phyloP scores from a whole-genome alignment of 2,329 filamentous ascomycete genomes.

The Aspergillus quadricinctus region DNA sequence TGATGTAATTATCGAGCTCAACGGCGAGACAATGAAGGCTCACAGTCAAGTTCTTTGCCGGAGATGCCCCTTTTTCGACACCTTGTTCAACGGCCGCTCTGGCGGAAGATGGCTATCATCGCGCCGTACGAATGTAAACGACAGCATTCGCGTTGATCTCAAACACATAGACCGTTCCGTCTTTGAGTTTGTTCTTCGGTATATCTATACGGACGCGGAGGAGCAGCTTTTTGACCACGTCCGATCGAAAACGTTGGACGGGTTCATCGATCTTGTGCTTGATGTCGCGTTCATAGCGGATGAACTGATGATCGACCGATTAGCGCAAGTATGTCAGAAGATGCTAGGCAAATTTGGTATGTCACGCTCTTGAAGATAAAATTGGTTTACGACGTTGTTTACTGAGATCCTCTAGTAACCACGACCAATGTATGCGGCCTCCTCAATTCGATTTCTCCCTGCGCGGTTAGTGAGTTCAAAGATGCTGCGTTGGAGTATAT shows the following conservation, averaged over 20 bases:
- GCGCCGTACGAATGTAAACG: constrained; percentile 50
- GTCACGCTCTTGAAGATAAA: constrained; percentile 15
- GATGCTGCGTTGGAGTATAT: constrained; percentile 85
- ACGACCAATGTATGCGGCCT: constrained; percentile 80
- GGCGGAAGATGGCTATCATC: constrained; percentile 76
- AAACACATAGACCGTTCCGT: constrained; percentile 70
- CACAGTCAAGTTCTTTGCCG: constrained; percentile 78
- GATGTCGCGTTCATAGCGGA: constrained; percentile 88
- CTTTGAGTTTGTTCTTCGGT: constrained; percentile 73
- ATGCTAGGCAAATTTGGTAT: constrained; percentile 72
- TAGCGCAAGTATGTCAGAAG: constrained; percentile 85
- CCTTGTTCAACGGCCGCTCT: constrained; percentile 83
- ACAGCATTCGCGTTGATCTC: constrained; percentile 68
- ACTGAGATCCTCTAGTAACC: constrained; percentile 52
- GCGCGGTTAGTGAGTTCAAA: constrained; percentile 79
- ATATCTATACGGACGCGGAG: constrained; percentile 80
- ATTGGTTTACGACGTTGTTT: constrained; percentile 2
- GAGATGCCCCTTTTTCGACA: constrained; percentile 87
- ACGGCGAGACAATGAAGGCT: constrained; percentile 61
- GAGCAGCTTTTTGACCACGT: constrained; percentile 77
- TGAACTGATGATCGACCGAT: constrained; percentile 88
- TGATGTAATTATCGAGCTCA: constrained; percentile 75
- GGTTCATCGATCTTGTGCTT: constrained; percentile 83
- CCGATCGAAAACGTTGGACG: constrained; percentile 66
- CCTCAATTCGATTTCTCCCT: constrained; percentile 80